These are phyloP conservation scores for Mikania micrantha DNA, from an alignment of 129 eudicot genomes.

Conservation along the genomic window DNA sequence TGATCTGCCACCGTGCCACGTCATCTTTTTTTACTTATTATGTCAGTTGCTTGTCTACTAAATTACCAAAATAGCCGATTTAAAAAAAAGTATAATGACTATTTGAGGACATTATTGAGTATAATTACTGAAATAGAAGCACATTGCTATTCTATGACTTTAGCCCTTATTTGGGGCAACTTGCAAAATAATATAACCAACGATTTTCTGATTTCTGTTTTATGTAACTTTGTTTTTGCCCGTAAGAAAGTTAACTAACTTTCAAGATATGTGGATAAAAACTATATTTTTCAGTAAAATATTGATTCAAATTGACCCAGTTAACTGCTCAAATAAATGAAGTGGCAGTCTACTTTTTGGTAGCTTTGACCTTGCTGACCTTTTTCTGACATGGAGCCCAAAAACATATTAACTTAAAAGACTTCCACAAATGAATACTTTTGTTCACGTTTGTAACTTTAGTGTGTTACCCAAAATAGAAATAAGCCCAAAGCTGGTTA, in stretches of 20 bases:
- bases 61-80: neutral
- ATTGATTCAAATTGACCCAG: neutral
- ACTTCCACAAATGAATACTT: neutral
- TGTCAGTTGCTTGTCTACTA: neutral
- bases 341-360: neutral
- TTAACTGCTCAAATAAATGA: neutral
- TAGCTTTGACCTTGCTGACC: conserved; percentile 5
- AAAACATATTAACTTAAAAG: neutral
- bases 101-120: neutral
- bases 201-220: neutral
- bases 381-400: neutral
- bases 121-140: neutral
- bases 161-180: neutral
- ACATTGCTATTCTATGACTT: neutral
- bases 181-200: neutral
- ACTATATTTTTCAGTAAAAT: neutral
- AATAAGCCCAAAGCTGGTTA: neutral
- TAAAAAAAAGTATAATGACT: neutral
- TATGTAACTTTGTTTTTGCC: neutral
- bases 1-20: neutral
- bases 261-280: neutral
- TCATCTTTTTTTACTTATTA: neutral
- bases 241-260: neutral
- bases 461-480: neutral
- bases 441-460: neutral